Base-by-base conservation (phyloP, 75 land plant species). In the Chamaecyparis obtusa region DNA sequence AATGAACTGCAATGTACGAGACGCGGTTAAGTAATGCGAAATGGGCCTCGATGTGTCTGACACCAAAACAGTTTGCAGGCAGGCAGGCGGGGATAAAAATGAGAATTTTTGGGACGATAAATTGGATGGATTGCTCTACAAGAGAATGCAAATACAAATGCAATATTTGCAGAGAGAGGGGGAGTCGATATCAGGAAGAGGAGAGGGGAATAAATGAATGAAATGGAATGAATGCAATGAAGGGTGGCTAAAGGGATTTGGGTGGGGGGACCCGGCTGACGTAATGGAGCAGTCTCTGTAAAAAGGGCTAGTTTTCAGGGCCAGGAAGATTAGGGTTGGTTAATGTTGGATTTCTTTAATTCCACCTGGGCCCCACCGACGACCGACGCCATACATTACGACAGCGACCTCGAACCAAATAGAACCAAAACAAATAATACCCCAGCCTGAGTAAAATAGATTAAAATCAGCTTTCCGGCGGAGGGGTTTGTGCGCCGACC, bases 331-430 rank as follows among this genome's bases (percentile, higher is more conserved):
- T 81, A 46, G 49, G 83, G 83, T 81, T 81, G 83, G 83, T 81
- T 81, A 46, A 81, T 81, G 41, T 19, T 81, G 48, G 49, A 27
- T 43, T 81, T 81, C 24, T 81, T 44, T 27, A 41, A 81, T 46
- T 81, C 48, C 51, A 46, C 30, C 30, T 2, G 32, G n/a, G 21
- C 32, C 83, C 30, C 83, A 81, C 3, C 51, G 24, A 81, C 83
- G 83, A 81, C 83, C 83, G 83, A 81, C 83, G 83, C 83, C 46
- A 81, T 81, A 44, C 83, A 81, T 81, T 81, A 81, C 83, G 83
- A 81, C 51, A 24, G 49, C 51, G 83, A 81, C 83, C 51, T 5
- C 48, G 7, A 39, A 37, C 83, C 83, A 81, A 81, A 81, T 81
- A 81, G 49, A 81, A 81, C 39, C 83, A 44, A 81, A 81, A 81